A percentile compares a stretch with the other conserved stretches of the same genome.
Evolutionary conservation across 2,329 filamentous ascomycete species (phyloP).

Genomic region (Graphium sp.): DNA sequence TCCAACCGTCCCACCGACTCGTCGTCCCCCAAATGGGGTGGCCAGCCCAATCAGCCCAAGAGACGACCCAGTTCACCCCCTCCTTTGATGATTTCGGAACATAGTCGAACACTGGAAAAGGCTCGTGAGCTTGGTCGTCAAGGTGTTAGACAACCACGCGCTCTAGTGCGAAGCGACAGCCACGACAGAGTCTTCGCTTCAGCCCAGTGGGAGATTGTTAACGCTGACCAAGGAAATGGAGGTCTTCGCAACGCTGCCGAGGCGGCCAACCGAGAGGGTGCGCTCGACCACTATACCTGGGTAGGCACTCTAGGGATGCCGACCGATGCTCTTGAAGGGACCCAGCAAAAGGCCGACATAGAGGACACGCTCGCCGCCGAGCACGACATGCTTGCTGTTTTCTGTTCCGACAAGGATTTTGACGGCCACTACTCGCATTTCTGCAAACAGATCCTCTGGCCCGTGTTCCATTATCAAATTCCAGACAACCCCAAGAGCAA

Average conservation of each 20-base stretch:
- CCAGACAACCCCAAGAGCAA: conserved; percentile 97
- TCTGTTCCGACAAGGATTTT: conserved; percentile 79
- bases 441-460: conserved; percentile 96
- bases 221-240: conserved; percentile 81
- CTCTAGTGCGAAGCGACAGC: conserved; percentile 37
- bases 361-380: conserved; percentile 67
- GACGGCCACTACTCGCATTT: conserved; percentile 91
- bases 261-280: conserved; percentile 54
- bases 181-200: conserved; percentile 56
- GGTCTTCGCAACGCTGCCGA: conserved; percentile 79
- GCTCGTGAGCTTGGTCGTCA: conserved; percentile 38
- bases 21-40: conserved; percentile 63
- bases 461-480: conserved; percentile 95
- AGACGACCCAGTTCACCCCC: conserved; percentile 60
- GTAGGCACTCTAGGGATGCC: conserved; percentile 90
- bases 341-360: conserved; percentile 66
- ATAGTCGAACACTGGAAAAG: conserved; percentile 38
- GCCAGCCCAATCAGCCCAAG: conserved; percentile 58
- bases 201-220: conserved; percentile 70
- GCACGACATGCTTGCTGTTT: conserved; percentile 69
- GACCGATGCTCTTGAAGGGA: conserved; percentile 64
- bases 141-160: conserved; percentile 37
- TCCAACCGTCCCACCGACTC: conserved; percentile 55
- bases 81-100: conserved; percentile 59
- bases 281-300: conserved; percentile 64